Evolutionary conservation across 352 stramenopile genomes (phyloP), one percentile per base, ranked within the genome.

Genomic region (Blastocystis sp.): DNA sequence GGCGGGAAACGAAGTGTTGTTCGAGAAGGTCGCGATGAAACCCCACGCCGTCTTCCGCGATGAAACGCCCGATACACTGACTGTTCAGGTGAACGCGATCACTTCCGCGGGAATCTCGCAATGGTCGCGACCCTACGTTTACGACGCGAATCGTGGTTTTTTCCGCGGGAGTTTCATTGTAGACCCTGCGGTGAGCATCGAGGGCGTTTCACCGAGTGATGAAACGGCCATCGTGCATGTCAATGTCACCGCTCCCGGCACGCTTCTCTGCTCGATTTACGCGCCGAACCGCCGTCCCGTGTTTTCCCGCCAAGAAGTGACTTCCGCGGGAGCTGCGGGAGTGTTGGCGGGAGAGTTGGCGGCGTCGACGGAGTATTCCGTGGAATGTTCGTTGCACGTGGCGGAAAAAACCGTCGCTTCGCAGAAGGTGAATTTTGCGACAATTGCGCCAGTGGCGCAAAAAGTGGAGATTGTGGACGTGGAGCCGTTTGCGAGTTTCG

Each of bases 401-500:
- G 46, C 21, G 11, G 24, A 34, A 18, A 32, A 18, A 16, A 78
- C 40, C 24, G 49, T 57, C 9, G 9, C n/a, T 32, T 78, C 65
- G 4, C 9, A 46, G 7, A 57, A 29, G 42, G 4, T 24, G 49
- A 36, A 4, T 7, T 78, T 78, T 38, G 8, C 4, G 8, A 78
- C 65, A 46, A 8, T 16, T 29, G 7, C 44, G 18, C 63, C 21
- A 4, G 36, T 24, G 42, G 44, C 38, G 1, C 14, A 32, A 18
- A 32, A 57, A 11, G 16, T 78, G 11, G 29, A 40, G 16, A 57
- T 78, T 24, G 56, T 38, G 14, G 65, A 78, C 29, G 65, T 78
- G 40, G 65, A 78, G 65, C 40, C 65, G 27, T 78, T 61, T 38
- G 44, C 65, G 16, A 78, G 34, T 4, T 78, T 78, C 49, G 65